A percentile compares a stretch with the other conserved stretches of the same genome.
These are phyloP conservation scores for Picochlorum sp. DNA, from an alignment of 139 green algal genomes.

Conservation along the genomic window DNA sequence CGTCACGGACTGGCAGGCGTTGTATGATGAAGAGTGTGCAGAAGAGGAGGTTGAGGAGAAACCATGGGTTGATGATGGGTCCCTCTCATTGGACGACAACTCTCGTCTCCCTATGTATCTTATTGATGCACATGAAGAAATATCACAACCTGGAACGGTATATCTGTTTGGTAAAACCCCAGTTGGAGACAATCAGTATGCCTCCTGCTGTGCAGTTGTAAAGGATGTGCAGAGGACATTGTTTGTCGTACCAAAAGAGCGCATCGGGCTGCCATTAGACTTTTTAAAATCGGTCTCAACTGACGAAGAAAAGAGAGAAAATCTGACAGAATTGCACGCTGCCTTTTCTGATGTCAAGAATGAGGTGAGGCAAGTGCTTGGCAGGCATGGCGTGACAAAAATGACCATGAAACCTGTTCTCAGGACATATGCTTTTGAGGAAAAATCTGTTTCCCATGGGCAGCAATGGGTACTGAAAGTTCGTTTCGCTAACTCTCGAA, in stretches of 20 bases:
- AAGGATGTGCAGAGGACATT: conserved; percentile 51
- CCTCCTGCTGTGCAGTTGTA: conserved; percentile 63
- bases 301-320: conserved; percentile 32
- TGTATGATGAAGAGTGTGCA: conserved; percentile 31
- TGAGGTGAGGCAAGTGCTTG: conserved; percentile 65
- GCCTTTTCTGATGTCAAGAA: conserved; percentile 54
- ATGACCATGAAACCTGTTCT: conserved; percentile 80
- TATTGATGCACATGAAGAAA: conserved; percentile 84
- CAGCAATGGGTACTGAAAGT: conserved; percentile 92
- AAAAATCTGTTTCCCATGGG: conserved; percentile 55
- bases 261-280: conserved; percentile 7
- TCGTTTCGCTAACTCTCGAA: conserved; percentile 47
- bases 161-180: conserved; percentile 92
- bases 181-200: conserved; percentile 16
- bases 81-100: conserved; percentile 53
- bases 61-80: conserved; percentile 19
- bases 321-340: conserved; percentile 37
- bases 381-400: conserved; percentile 44
- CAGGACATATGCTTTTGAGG: conserved; percentile 91
- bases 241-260: conserved; percentile 72
- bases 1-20: conserved; percentile 44
- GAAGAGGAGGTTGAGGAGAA: conserved; percentile 3
- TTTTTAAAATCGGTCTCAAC: conserved; percentile 41
- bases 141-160: conserved; percentile 52
- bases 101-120: conserved; percentile 77